Evolutionary conservation across 208 protist species (phyloP), one percentile per base, ranked within the genome.

Genomic region (Borovskyia barvae): DNA sequence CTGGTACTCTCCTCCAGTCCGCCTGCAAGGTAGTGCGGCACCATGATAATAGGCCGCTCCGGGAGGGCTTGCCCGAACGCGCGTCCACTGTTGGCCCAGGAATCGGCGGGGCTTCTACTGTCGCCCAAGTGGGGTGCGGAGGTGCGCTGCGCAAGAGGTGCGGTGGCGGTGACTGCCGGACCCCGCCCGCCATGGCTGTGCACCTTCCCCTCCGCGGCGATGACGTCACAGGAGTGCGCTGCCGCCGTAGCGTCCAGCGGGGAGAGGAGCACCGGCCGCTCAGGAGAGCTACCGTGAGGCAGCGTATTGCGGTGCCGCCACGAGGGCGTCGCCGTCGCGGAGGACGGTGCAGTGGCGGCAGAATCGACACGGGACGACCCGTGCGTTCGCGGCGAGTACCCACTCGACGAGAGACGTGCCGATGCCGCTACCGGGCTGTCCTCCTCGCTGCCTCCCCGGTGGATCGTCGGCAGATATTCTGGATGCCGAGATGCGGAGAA

Each of bases 181-280:
- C 33, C 14, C 33, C 33, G 33, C 9, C 33, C 33, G 9, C 9
- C 14, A 19, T 5, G n/a, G 39, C 5, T 12, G 39, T 5, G 8
- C 5, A n/a, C n/a, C 39, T 19, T 58, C 14, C 55, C 62, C 48
- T 46, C 64, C 12, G 55, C 64, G 12, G 64, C 64, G 35, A 71
- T 63, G 24, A 56, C n/a, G 6, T 37, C 49, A 2, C 64, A 56
- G 6, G 64, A 56, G 24, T 59, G 54, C 7, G 54, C 64, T 2
- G 64, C 47, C 0, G 64, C 64, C 3, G 64, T 58, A 0, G 55
- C 35, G 55, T 71, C 54, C 19, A 71, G 42, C n/a, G 64, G 33
- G 0, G 64, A 71, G 4, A 71, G 64, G 15, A 71, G 28, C 2
- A 71, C 64, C 1, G 64, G 64, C 25, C 64, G 40, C 55, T 52